Conservation (phyloP, 108 stramenopile species). For the Seminavis robusta region DNA sequence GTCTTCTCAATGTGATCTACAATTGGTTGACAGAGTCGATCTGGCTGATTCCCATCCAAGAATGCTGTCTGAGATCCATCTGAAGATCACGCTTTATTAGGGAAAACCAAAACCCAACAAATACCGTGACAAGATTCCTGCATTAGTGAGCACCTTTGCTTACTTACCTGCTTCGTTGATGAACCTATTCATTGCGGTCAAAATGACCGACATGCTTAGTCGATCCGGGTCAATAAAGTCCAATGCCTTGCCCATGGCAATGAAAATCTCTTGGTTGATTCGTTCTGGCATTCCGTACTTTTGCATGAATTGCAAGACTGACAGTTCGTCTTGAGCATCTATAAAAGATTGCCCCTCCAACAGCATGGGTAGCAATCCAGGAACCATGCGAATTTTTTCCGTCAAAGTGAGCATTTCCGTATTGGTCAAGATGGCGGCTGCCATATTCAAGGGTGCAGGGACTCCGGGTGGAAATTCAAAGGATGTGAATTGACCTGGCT, state of each 20-base stretch:
- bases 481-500: constrained; percentile 88
- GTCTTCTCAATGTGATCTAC: constrained; percentile 64
- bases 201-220: constrained; percentile 89
- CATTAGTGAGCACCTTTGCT: too few relatives aligned
- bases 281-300: constrained; percentile 94
- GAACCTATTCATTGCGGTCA: constrained; percentile 95
- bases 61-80: constrained; percentile 94
- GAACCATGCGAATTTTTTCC: constrained; percentile 90
- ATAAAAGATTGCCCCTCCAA: constrained; percentile 90
- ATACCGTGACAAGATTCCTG: too few relatives aligned
- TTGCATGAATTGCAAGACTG: constrained; percentile 89
- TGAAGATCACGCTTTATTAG: too few relatives aligned
- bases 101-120: too few relatives aligned
- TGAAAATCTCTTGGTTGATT: constrained; percentile 94
- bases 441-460: constrained; percentile 95
- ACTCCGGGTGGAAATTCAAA: constrained; percentile 91
- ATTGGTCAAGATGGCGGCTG: constrained; percentile 89
- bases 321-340: constrained; percentile 89
- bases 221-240: constrained; percentile 94
- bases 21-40: constrained; percentile 87
- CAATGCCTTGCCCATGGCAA: constrained; percentile 95
- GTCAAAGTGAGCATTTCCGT: constrained; percentile 89
- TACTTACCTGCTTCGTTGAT: constrained; percentile 92
- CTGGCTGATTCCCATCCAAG: constrained; percentile 92
- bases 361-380: constrained; percentile 90